Evolutionary conservation across 2,329 filamentous ascomycete species (phyloP).

Genomic region (Xylaria multiplex): DNA sequence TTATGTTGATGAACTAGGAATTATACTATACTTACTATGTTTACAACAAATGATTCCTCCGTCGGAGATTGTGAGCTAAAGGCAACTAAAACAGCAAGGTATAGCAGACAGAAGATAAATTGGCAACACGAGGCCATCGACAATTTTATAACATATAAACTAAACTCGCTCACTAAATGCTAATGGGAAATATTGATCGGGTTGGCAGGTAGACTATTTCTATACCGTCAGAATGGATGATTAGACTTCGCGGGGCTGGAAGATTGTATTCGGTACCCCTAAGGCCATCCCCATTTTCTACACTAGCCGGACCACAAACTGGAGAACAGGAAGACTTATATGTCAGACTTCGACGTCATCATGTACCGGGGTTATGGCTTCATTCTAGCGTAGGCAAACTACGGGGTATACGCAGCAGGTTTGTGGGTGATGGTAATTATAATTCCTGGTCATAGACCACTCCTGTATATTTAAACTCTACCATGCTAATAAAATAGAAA

Average conservation of each 20-base stretch:
- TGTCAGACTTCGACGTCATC: slow-evolving; percentile 26
- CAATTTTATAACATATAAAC: too few relatives aligned
- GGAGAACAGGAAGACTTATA: slow-evolving; percentile 18
- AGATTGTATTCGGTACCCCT: slow-evolving; percentile 1
- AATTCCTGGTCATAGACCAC: neutral
- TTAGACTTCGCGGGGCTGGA: neutral
- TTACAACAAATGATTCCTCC: neutral
- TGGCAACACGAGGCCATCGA: too few relatives aligned
- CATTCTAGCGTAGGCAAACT: neutral
- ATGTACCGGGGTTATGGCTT: neutral
- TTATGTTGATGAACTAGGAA: too few relatives aligned
- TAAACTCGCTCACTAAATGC: too few relatives aligned
- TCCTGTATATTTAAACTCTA: neutral
- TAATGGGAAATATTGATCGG: neutral
- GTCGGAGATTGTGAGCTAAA: neutral
- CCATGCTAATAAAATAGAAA: neutral
- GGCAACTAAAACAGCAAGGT: too few relatives aligned
- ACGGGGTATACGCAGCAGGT: too few relatives aligned
- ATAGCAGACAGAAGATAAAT: too few relatives aligned
- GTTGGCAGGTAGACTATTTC: neutral
- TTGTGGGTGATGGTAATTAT: neutral
- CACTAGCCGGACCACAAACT: slow-evolving; percentile 10
- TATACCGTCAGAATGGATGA: neutral
- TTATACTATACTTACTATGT: neutral
- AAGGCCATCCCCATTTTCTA: slow-evolving; percentile 1